Evolutionary conservation across 1,139 yeast species (phyloP).

Genomic region (Suhomyces chickasaworum): DNA sequence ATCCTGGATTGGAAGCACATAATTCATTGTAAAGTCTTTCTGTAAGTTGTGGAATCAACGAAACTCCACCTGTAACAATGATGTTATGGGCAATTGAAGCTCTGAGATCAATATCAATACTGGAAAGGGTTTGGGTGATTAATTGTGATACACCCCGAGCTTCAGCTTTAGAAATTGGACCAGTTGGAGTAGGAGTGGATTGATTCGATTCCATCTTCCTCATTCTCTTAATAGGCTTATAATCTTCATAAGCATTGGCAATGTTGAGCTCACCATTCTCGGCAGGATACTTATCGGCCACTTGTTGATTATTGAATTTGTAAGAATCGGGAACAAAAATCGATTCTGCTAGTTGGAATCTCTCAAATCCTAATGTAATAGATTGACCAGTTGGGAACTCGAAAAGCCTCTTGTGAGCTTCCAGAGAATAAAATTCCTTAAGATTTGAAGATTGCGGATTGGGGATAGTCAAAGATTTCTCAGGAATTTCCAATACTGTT

Average conservation of each 20-base stretch:
- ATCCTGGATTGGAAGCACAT: conserved; percentile 77
- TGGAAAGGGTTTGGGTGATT: conserved; percentile 67
- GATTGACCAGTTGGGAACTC: conserved; percentile 77
- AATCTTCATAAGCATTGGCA: conserved; percentile 54
- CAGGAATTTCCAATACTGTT: conserved; percentile 58
- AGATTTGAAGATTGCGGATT: conserved; percentile 21
- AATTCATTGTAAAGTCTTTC: conserved; percentile 80
- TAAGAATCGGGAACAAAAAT: conserved; percentile 65
- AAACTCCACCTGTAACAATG: conserved; percentile 86
- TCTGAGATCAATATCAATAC: conserved; percentile 84
- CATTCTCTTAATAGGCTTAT: conserved; percentile 70
- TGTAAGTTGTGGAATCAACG: conserved; percentile 84
- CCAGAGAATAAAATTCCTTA: conserved; percentile 35
- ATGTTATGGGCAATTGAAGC: conserved; percentile 91
- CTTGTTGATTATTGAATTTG: conserved; percentile 29
- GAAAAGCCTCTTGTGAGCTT: conserved; percentile 53
- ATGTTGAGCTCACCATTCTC: conserved; percentile 41
- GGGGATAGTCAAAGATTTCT: conserved; percentile 33
- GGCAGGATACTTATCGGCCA: conserved; percentile 33
- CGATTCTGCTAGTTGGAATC: conserved; percentile 72
- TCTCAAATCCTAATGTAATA: conserved; percentile 48
- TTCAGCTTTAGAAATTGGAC: conserved; percentile 15
- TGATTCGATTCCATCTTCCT: conserved; percentile 44
- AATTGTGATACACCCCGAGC: conserved; percentile 65
- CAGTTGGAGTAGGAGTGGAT: conserved; percentile 42